A percentile compares a stretch with the other conserved stretches of the same genome.
phyloP scores from a whole-genome alignment of 768 basidiomycete genomes.

The Lyophyllum decastes region DNA sequence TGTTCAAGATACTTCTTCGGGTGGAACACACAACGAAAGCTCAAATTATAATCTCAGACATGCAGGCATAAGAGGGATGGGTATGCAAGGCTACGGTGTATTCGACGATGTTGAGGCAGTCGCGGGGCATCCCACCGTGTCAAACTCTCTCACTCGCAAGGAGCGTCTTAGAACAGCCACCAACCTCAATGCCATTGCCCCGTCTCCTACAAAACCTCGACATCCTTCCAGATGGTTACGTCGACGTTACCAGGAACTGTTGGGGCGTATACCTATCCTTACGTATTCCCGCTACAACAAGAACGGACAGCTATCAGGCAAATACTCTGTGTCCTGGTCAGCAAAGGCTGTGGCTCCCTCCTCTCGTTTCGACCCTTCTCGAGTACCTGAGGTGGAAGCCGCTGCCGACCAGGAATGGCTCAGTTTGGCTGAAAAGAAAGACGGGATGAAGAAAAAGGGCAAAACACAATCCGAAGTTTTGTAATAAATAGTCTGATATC shows the following conservation, averaged over 20 bases:
- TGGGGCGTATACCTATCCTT: conserved; percentile 61
- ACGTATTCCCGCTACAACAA: conserved; percentile 26
- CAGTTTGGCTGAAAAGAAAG: conserved; percentile 15
- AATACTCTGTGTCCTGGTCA: conserved; percentile 33
- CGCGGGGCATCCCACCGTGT: conserved; percentile 33
- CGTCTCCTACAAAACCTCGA: conserved; percentile 2
- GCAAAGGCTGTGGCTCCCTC: conserved; percentile 26
- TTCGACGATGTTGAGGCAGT: conserved; percentile 48
- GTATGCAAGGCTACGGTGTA: conserved; percentile 42
- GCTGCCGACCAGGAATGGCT: conserved; percentile 37
- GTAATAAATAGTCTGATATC: conserved; percentile 8
- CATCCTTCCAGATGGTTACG: conserved; percentile 52
- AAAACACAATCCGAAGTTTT: not conserved
- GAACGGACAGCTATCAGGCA: conserved; percentile 12
- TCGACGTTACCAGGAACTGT: conserved; percentile 59
- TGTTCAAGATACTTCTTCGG: conserved; percentile 16
- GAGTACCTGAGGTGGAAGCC: conserved; percentile 29
- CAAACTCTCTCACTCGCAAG: conserved; percentile 33
- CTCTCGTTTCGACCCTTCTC: conserved; percentile 21
- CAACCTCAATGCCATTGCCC: not conserved
- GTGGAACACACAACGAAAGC: conserved; percentile 3
- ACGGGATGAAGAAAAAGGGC: conserved; percentile 9
- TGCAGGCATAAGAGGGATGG: conserved; percentile 34
- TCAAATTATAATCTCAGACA: conserved; percentile 12
- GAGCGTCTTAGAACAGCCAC: conserved; percentile 19